Percentiles rank a stretch among this genome's conserved stretches.
Conservation (phyloP, 768 basidiomycete species). For the Heimioporus sp. region DNA sequence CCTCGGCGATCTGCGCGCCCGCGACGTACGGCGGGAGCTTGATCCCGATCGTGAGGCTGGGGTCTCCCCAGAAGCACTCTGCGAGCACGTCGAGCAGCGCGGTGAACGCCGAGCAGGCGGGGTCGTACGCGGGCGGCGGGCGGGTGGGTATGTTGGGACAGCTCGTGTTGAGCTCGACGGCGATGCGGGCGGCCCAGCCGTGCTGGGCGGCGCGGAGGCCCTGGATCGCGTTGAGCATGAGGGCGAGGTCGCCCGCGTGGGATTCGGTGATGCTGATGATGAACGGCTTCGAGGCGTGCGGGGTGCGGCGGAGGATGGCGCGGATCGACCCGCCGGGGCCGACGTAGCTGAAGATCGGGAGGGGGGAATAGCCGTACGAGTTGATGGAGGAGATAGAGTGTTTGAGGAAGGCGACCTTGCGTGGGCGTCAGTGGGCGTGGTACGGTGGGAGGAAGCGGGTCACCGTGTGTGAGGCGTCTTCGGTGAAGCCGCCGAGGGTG, state of each 20-base stretch:
- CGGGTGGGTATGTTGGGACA: constrained; percentile 73
- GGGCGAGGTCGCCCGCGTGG: constrained; percentile 44
- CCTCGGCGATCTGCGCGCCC: constrained; percentile 55
- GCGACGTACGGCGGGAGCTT: constrained; percentile 79
- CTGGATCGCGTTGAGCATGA: constrained; percentile 63
- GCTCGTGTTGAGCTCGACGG: constrained; percentile 79
- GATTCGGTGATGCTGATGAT: constrained; percentile 80
- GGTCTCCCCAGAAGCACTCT: constrained; percentile 46
- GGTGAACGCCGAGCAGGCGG: constrained; percentile 37
- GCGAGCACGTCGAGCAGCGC: constrained; percentile 57
- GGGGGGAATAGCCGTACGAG: constrained; percentile 86
- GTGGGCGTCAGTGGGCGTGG: constrained; percentile 2
- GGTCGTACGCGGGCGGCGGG: constrained; percentile 67
- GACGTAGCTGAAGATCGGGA: constrained; percentile 65
- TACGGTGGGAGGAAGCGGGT: not conserved
- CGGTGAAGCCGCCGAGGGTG: constrained; percentile 67
- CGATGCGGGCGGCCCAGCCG: constrained; percentile 46
- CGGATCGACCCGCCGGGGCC: constrained; percentile 47
- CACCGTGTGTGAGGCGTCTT: constrained; percentile 63
- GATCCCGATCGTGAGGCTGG: constrained; percentile 63
- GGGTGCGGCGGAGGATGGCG: constrained; percentile 37
- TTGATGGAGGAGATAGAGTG: constrained; percentile 64
- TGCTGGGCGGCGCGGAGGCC: constrained; percentile 41
- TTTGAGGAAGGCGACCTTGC: constrained; percentile 61
- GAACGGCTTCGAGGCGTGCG: constrained; percentile 54